Conservation (phyloP, 371 early-diverging fungal genomes). For the Rhizopus microsporus region DNA sequence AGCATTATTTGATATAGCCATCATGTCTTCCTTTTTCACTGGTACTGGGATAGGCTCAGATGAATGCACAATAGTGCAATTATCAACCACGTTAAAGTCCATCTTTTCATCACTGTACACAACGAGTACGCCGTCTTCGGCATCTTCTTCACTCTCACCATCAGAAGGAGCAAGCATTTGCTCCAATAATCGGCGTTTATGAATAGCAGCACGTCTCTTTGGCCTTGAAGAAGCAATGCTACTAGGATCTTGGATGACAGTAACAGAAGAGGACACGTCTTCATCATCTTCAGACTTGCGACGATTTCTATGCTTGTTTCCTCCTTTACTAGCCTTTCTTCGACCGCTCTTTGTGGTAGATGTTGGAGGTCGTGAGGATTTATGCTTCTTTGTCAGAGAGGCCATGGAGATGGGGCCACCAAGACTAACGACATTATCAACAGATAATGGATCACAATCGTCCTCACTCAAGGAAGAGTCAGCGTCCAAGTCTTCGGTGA, state of each 20-base stretch:
- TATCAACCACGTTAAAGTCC: constrained; percentile 46
- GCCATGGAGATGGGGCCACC: constrained; percentile 49
- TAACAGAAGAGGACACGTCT: constrained; percentile 19
- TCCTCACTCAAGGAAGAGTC: constrained; percentile 23
- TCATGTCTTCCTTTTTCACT: constrained; percentile 5
- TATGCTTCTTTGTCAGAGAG: constrained; percentile 29
- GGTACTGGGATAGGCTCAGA: constrained; percentile 10
- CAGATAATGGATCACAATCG: constrained; percentile 1
- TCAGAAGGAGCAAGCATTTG: constrained; percentile 47
- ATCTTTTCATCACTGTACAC: constrained; percentile 45
- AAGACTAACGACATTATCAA: not conserved
- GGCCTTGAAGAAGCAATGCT: constrained; percentile 42
- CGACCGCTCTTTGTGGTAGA: constrained; percentile 2
- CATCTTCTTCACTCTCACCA: constrained; percentile 22
- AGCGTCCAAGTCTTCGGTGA: constrained; percentile 27
- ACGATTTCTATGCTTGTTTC: constrained; percentile 9
- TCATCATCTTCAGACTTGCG: constrained; percentile 25
- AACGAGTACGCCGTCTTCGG: constrained; percentile 27
- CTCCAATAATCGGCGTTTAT: constrained; percentile 48
- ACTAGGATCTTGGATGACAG: constrained; percentile 28
- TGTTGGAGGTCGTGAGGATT: not conserved
- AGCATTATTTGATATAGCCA: constrained; percentile 1
- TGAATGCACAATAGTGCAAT: constrained; percentile 45
- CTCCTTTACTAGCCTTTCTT: constrained; percentile 6
- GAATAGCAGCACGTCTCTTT: constrained; percentile 46